These are phyloP conservation scores for Aciculosporium take DNA, from an alignment of 2,329 filamentous ascomycete genomes.

Conservation along the genomic window DNA sequence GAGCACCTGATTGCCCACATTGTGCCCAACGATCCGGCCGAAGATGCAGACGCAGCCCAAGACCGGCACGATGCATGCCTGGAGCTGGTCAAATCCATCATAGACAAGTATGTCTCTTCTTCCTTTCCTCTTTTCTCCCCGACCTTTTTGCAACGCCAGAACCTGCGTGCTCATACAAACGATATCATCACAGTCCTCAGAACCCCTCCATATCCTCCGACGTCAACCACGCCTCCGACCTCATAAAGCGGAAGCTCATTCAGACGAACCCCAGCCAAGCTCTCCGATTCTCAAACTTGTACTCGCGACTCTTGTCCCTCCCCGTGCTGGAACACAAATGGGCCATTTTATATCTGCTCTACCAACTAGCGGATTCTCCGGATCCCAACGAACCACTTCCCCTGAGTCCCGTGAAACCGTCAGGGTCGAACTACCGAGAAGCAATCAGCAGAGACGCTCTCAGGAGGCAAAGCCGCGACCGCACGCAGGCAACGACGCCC, in stretches of 20 bases:
- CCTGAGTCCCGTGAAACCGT: constrained; percentile 28
- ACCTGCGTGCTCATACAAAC: neutral
- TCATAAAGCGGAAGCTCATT: constrained; percentile 80
- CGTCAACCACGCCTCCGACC: constrained; percentile 80
- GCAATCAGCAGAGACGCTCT: constrained; percentile 22
- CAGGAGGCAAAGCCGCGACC: constrained; percentile 24
- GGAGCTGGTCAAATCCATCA: constrained; percentile 33
- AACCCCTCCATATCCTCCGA: constrained; percentile 49
- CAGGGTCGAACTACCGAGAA: constrained; percentile 23
- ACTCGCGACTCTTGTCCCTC: constrained; percentile 76
- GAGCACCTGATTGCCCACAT: constrained; percentile 64
- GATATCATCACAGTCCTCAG: constrained; percentile 22
- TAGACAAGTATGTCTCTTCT: constrained; percentile 30
- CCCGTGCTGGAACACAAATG: constrained; percentile 92
- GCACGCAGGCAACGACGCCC: constrained; percentile 22
- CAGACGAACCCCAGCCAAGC: constrained; percentile 66
- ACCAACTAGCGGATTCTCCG: constrained; percentile 61
- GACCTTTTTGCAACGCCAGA: neutral
- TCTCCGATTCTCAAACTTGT: constrained; percentile 76
- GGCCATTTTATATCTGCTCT: constrained; percentile 85
- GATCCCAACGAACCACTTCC: constrained; percentile 38
- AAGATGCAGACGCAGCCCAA: constrained; percentile 54
- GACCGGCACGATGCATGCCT: constrained; percentile 52
- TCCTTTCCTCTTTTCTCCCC: neutral
- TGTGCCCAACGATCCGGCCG: constrained; percentile 49